Evolutionary conservation across 2,329 filamentous ascomycete species (phyloP).

Genomic region (Cordyceps sp.): DNA sequence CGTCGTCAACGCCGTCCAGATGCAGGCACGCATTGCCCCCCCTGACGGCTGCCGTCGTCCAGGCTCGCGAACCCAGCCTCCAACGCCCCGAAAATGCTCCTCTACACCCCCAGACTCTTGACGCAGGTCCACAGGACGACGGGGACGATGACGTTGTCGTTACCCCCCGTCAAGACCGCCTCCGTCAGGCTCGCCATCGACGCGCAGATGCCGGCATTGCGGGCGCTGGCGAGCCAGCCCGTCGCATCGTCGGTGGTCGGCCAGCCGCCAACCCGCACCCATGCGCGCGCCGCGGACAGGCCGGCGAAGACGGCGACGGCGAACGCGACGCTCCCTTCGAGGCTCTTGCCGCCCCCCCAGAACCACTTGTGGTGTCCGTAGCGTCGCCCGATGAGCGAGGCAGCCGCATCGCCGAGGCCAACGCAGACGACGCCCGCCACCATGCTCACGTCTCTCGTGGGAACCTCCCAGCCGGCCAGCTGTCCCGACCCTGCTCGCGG

Average conservation of each 20-base stretch:
- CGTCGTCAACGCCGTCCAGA: too few relatives aligned
- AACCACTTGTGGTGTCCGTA: slow-evolving; percentile 84
- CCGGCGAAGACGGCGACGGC: slow-evolving; percentile 62
- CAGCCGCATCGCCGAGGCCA: slow-evolving; percentile 86
- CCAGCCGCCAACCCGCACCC: slow-evolving; percentile 66
- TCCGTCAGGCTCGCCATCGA: slow-evolving; percentile 78
- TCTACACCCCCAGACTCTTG: slow-evolving; percentile 50
- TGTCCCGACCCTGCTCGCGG: slow-evolving; percentile 36
- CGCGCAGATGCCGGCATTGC: slow-evolving; percentile 59
- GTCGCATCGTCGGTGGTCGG: slow-evolving; percentile 32
- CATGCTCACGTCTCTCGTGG: slow-evolving; percentile 68
- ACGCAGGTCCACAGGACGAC: slow-evolving; percentile 86
- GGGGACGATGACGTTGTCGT: slow-evolving; percentile 96
- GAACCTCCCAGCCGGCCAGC: slow-evolving; percentile 60
- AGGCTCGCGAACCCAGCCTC: too few relatives aligned
- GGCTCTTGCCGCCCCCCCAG: slow-evolving; percentile 90
- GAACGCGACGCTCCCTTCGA: slow-evolving; percentile 79
- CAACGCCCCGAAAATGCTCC: slow-evolving; percentile 1
- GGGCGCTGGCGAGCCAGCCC: slow-evolving; percentile 20
- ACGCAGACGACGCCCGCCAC: slow-evolving; percentile 86
- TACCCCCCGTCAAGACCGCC: slow-evolving; percentile 86
- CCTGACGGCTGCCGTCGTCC: too few relatives aligned
- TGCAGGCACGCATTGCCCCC: too few relatives aligned
- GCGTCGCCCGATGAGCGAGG: slow-evolving; percentile 73
- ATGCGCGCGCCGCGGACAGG: slow-evolving; percentile 50